phyloP scores from a whole-genome alignment of 2,329 filamentous ascomycete genomes.

The Truncatella angustata region DNA sequence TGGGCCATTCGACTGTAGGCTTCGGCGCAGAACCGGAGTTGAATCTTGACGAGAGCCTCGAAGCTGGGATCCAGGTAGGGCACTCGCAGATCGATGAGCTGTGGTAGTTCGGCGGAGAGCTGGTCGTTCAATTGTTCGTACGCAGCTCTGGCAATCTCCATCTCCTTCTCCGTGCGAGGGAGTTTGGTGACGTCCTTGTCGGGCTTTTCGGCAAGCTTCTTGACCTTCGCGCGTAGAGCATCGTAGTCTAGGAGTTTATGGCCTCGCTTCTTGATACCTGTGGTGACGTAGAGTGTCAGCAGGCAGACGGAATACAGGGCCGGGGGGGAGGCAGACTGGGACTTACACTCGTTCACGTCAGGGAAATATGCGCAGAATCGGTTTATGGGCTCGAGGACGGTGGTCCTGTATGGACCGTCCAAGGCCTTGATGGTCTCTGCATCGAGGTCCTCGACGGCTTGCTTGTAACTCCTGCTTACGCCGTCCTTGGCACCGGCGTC shows the following conservation, averaged over 20 bases:
- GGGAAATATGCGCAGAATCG: constrained; percentile 98
- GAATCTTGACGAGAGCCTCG: constrained; percentile 97
- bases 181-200: constrained; percentile 98
- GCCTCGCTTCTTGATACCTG: constrained; percentile 94
- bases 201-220: constrained; percentile 95
- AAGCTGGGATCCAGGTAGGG: constrained; percentile 97
- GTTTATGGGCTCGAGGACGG: constrained; percentile 91
- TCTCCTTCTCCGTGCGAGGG: constrained; percentile 92
- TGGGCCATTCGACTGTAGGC: constrained; percentile 98
- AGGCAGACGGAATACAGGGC: no score
- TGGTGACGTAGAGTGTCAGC: background rate
- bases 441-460: constrained; percentile 95
- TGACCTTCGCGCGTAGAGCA: constrained; percentile 90
- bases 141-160: constrained; percentile 86
- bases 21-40: constrained; percentile 95
- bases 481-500: constrained; percentile 93
- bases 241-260: constrained; percentile 99
- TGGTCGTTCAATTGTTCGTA: constrained; percentile 99
- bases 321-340: no score
- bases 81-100: constrained; percentile 93
- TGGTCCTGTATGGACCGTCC: constrained; percentile 91
- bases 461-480: constrained; percentile 95
- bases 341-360: constrained; percentile 93
- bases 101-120: constrained; percentile 85
- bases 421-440: constrained; percentile 98